Conservation (phyloP, 371 early-diverging fungal genomes). For the Massospora cicadina region DNA sequence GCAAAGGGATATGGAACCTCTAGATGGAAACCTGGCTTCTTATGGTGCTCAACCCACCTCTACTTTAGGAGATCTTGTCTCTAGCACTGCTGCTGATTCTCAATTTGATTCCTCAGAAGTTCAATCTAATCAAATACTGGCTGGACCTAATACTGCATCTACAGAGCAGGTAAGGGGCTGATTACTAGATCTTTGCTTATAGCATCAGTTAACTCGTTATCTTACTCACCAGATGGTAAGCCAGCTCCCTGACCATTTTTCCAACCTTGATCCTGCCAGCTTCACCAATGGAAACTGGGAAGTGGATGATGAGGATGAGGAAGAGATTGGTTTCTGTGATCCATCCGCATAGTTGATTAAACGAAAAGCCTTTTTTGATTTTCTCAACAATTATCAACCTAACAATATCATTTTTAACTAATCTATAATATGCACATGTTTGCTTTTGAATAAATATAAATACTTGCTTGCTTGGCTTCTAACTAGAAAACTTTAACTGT, state of each 20-base stretch:
- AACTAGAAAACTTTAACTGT: too few species aligned
- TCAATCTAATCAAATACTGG: conserved; percentile 16
- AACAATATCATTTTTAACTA: too few species aligned
- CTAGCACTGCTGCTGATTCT: neutral
- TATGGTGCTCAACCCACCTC: neutral
- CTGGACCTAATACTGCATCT: conserved; percentile 25
- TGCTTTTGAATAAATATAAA: too few species aligned
- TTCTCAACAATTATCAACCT: too few species aligned
- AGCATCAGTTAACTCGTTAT: conserved; percentile 44
- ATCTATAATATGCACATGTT: too few species aligned
- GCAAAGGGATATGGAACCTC: conserved; percentile 69
- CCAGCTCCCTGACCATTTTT: conserved; percentile 40
- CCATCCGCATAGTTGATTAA: neutral
- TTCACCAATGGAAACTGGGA: conserved; percentile 10
- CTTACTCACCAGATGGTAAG: conserved; percentile 39
- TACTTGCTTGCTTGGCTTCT: too few species aligned
- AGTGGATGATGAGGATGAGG: conserved; percentile 11
- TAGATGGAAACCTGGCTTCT: conserved; percentile 54
- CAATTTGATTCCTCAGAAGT: neutral
- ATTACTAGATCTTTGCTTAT: neutral
- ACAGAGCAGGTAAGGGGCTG: conserved; percentile 23
- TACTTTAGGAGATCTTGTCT: neutral
- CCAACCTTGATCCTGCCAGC: conserved; percentile 17
- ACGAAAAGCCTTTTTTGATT: neutral
- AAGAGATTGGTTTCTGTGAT: neutral